These are phyloP conservation scores for Papilionanthe hybrid DNA, from an alignment of 116 monocot genomes.

Conservation along the genomic window DNA sequence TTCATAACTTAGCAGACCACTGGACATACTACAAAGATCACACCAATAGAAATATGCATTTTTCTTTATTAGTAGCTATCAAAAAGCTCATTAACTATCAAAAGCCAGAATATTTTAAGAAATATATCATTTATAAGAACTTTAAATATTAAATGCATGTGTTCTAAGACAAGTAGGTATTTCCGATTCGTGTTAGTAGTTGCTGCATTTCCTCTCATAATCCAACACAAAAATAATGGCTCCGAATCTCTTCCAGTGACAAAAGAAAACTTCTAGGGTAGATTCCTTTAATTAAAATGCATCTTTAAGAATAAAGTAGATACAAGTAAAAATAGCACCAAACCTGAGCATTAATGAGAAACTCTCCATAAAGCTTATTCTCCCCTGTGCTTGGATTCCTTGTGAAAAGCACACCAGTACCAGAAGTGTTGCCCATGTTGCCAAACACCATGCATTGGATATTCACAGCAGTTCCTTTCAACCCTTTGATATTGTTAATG, in stretches of 20 bases:
- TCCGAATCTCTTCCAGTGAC: background rate
- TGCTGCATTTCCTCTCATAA: background rate
- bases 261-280: background rate
- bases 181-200: background rate
- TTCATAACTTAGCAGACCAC: background rate
- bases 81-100: background rate
- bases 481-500: constrained; percentile 83
- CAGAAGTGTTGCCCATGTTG: constrained; percentile 95
- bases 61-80: background rate
- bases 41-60: background rate
- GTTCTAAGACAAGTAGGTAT: background rate
- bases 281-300: background rate
- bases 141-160: background rate
- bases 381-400: constrained; percentile 96
- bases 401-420: constrained; percentile 97
- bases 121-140: background rate
- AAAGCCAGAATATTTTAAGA: background rate
- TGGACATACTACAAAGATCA: background rate
- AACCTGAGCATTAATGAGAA: constrained; percentile 94
- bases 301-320: background rate
- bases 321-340: background rate
- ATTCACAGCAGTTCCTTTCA: constrained; percentile 95
- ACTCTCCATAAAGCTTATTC: constrained; percentile 94
- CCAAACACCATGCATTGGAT: constrained; percentile 98
- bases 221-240: background rate